Base-by-base conservation (phyloP, 2,329 filamentous ascomycete species). In the Clarireedia paspali region DNA sequence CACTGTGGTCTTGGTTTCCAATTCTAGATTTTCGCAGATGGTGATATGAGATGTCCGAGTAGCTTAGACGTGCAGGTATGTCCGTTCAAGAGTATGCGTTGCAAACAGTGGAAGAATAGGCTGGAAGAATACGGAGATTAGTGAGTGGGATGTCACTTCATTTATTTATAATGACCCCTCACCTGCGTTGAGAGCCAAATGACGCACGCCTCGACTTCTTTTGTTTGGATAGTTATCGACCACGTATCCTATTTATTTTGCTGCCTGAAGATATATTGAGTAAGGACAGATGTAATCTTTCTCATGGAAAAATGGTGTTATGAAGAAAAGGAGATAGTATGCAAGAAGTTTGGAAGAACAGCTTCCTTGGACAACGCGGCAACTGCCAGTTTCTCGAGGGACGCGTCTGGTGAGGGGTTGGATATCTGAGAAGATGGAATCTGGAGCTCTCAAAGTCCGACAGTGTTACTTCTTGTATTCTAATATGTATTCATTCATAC, bases 141-240 rank as follows among this genome's bases (percentile, higher is more conserved):
- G 53, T 44, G 53, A 55, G 53, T 44, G 53, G 47, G 26, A 50
- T 55, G 38, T 9, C 46, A 50, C 47, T 47, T 55, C 47, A 55
- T 49, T 17, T 50, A 55, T 50, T 47, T 47, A 50, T 50, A 50
- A 50, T 40, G 30, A 55, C 47, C 53, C 53, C 53, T 55, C 53
- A 55, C 53, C 53, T 55, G 42, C 38, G 15, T 50, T 55, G 24
- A 26, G 50, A 38, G 50, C n/a, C n/a, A 55, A 50, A 45, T 50
- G 53, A 50, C 53, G 53, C 46, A 50, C 46, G 50, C 46, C 38
- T 50, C 24, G 38, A 36, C 27, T 20, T 24, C 20, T 6, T 27
- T 50, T 50, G 50, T 26, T 23, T 50, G 47, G 17, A 36, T 34
- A 50, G 34, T 50, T 50, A 47, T 34, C 20, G 34, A 50, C 46